Base-by-base conservation (phyloP, 768 basidiomycete species). In the Termitomyces sp. region DNA sequence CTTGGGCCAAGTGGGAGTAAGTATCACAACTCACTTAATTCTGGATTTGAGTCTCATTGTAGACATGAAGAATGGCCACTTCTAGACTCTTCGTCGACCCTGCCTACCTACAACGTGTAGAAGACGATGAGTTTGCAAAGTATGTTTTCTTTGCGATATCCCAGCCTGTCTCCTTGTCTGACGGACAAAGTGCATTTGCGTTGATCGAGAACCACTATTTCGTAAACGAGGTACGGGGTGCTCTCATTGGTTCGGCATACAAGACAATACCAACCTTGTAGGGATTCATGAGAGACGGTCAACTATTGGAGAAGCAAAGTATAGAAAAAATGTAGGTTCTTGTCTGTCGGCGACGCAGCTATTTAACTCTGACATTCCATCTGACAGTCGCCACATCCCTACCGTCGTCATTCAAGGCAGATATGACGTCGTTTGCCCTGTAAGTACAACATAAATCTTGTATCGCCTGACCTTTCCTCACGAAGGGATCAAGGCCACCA, bases 181-280 rank as follows among this genome's bases (percentile, higher is more conserved):
- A 30, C 54, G 42, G 24, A 52, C 35, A 32, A 19, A 93, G 90
- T 54, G 87, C 92, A 0, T 94, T 93, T 68, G 89, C 92, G 19
- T 75, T 84, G 37, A 93, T 95, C 45, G 93, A 93, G 72, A 93
- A 93, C 64, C 92, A 95, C 64, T 96, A 89, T 68, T 95, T 95
- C 64, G 73, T 94, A 50, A 90, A 94, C 62, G 79, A 82, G 52
- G 88, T 88, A 51, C 58, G 75, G 67, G 40, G 57, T 49, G 40
- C 35, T 43, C 2, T 24, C 51, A 21, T 6, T n/a, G 42, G n/a
- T 19, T 15, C 47, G 35, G 8, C 17, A n/a, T 2, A 21, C n/a
- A 30, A 42, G 54, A n/a, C 44, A 2, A 3, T 19, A 15, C 7
- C 4, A 12, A 34, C 9, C n/a, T 38, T 32, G 3, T 45, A 92